Evolutionary conservation across 768 basidiomycete genomes (phyloP), one percentile per base, ranked within the genome.

Genomic region (Mycena galopus): DNA sequence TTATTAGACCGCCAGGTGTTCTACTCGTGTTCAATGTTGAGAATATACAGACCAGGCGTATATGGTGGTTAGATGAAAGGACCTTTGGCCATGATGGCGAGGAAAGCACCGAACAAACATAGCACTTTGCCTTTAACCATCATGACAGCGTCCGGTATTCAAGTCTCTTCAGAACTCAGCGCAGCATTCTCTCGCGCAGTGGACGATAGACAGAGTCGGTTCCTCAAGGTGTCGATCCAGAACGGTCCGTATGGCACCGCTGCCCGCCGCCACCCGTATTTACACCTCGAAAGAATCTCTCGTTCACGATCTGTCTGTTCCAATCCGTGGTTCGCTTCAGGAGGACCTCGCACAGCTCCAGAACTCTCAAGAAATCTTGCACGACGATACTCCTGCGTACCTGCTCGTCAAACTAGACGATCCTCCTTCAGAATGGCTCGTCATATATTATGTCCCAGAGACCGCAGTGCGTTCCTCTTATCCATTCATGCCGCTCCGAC

Each of bases 381-480:
- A 91, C 35, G 88, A 91, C 32, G 82, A 88, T 67, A 78, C 82
- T 1, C 94, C 95, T 27, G 91, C 94, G n/a, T 96, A 95, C 81
- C 81, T 96, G 53, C 89, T 96, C 25, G 89, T 87, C 12, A 89
- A 90, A 65, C 80, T 90, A 39, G 93, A 94, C 74, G 82, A 86
- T 23, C 86, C 91, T 2, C 84, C 86, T 0, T 77, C 88, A 1
- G 88, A 92, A 73, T 96, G 95, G 95, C 83, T 94, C 39, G 86
- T 88, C 9, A 87, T 96, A 69, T 91, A 85, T 77, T 97, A 95
- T 78, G 94, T 96, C 8, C 96, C 96, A 1, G 96, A 97, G 72
- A 79, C 86, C 23, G 93, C 96, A 30, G n/a, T n/a, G n/a, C n/a
- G n/a, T n/a, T n/a, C n/a, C n/a, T n/a, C n/a, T n/a, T n/a, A n/a